These are phyloP conservation scores for Bidens hawaiensis DNA, from an alignment of 140 eudicot species.

Conservation along the genomic window DNA sequence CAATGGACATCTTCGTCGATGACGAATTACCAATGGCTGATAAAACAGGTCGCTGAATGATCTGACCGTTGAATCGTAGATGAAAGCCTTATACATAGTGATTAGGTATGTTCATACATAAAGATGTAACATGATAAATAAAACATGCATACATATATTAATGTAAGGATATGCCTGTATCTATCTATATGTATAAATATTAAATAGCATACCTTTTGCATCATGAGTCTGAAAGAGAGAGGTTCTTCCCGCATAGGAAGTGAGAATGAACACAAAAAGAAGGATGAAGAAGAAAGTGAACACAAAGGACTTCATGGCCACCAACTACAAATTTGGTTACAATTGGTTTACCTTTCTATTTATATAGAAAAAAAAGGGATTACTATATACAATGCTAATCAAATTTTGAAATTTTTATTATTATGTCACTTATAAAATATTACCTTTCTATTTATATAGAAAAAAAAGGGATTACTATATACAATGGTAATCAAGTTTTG, in stretches of 20 bases:
- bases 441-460: not conserved
- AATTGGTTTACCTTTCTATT: not conserved
- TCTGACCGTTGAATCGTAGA: not conserved
- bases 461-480: not conserved
- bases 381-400: too few relatives aligned
- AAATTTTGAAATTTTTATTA: too few relatives aligned
- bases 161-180: not conserved
- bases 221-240: not conserved
- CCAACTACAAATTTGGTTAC: not conserved
- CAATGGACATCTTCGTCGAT: not conserved
- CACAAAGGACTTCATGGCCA: not conserved
- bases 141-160: not conserved
- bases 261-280: not conserved
- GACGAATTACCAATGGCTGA: not conserved
- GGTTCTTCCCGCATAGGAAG: constrained; percentile 2
- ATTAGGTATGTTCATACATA: not conserved
- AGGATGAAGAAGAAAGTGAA: not conserved
- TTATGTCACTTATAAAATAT: too few relatives aligned
- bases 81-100: not conserved
- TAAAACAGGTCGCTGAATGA: not conserved
- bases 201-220: not conserved
- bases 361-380: not conserved
- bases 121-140: not conserved
- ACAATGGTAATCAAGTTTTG: too few relatives aligned
- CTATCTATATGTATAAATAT: not conserved